Conservation (phyloP, 306 rosid genomes). For the Vachellia collinsii region DNA sequence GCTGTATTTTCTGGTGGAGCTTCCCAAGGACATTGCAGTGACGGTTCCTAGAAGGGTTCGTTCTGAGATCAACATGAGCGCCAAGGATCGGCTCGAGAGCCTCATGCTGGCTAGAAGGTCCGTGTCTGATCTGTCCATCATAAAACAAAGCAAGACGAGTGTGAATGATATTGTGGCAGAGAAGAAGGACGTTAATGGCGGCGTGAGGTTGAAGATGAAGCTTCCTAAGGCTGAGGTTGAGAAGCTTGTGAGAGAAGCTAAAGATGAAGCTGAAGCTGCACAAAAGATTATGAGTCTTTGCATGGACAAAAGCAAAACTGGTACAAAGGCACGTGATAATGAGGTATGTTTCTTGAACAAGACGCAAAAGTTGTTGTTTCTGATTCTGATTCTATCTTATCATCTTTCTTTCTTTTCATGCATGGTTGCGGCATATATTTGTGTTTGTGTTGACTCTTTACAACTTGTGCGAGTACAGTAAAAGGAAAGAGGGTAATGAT, state of each 20-base stretch:
- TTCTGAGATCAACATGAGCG: constrained; percentile 86
- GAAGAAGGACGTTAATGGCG: constrained; percentile 34
- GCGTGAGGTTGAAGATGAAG: constrained; percentile 65
- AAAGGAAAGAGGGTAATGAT: neutral
- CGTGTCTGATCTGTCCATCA: constrained; percentile 64
- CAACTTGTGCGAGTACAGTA: neutral
- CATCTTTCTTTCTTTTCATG: neutral
- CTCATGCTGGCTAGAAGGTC: constrained; percentile 73
- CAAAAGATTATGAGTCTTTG: constrained; percentile 71
- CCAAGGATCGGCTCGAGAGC: constrained; percentile 84
- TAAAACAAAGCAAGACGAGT: constrained; percentile 45
- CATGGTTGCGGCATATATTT: neutral
- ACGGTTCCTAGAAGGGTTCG: constrained; percentile 62
- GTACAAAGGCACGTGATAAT: constrained; percentile 55
- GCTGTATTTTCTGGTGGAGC: constrained; percentile 81
- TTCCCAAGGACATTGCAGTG: constrained; percentile 48
- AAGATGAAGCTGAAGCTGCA: constrained; percentile 65
- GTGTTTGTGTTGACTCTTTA: neutral
- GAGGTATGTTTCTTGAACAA: constrained; percentile 22
- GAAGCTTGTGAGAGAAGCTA: constrained; percentile 66
- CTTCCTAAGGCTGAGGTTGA: constrained; percentile 77
- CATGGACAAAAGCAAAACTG: constrained; percentile 29
- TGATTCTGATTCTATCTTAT: neutral
- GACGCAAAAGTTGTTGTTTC: neutral
- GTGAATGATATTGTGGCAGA: neutral